Base-by-base conservation (phyloP, 1,139 yeast genomes). In the Hyphopichia fennica region DNA sequence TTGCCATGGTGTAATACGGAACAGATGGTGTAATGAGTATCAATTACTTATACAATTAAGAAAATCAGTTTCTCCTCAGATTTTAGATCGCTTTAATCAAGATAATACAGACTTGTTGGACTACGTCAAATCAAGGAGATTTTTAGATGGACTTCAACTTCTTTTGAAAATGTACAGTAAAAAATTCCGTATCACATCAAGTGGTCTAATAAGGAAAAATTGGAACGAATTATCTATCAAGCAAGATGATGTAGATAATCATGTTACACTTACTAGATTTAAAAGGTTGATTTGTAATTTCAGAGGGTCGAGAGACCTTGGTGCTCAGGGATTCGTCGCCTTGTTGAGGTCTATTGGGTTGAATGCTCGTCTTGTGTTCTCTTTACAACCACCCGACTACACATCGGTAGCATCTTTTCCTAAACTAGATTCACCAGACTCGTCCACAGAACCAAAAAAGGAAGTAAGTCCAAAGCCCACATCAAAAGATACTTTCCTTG, bases 371-470 rank as follows among this genome's bases (percentile, higher is more conserved):
- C 64, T 93, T 22, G 82, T 90, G 0, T 82, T 83, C 52, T 90
- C 96, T 0, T 54, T 91, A 19, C 99, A 95, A 56, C 93, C 96
- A 0, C 91, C 96, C 0, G 97, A 93, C 58, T 85, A 82, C 53
- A 82, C 93, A 0, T 50, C 62, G 15, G 59, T 66, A 1, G 47
- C 65, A 0, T 51, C 51, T 10, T 43, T 49, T 3, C 62, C 62
- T 9, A 45, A 43, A 23, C 45, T 51, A 9, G 37, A 35, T 2
- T n/a, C 17, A 49, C 6, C 37, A 33, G 34, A 31, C 29, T 10
- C 43, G 32, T 28, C 29, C 22, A 27, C 40, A 20, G 35, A 23
- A 9, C 37, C 31, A 23, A 20, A 29, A 10, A 38, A 37, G 33
- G 29, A 19, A 17, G 37, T 5, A 20, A 8, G n/a, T 9, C 28